phyloP scores from a whole-genome alignment of 2,329 filamentous ascomycete species.

The Simplicillium sp. region DNA sequence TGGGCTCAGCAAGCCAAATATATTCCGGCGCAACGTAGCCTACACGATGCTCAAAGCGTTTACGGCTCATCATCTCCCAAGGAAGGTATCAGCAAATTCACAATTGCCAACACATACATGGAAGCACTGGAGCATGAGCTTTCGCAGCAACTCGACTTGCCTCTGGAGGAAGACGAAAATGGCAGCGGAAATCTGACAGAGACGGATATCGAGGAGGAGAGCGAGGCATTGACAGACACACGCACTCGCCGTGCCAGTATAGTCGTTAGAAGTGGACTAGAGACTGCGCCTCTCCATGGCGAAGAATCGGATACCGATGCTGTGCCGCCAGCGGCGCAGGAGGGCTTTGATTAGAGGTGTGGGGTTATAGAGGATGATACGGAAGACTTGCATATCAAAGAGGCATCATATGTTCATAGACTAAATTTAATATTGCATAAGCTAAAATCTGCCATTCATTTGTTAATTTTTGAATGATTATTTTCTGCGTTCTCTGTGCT shows the following conservation, averaged over 20 bases:
- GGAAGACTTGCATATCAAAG: neutral
- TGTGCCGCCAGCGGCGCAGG: neutral
- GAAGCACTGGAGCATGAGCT: slow-evolving; percentile 39
- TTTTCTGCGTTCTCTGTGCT: too few relatives aligned
- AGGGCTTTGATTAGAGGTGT: slow-evolving; percentile 4
- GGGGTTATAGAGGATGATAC: neutral
- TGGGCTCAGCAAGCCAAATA: slow-evolving; percentile 75
- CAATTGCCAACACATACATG: slow-evolving; percentile 41
- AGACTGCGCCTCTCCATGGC: slow-evolving; percentile 32
- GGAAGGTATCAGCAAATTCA: slow-evolving; percentile 42
- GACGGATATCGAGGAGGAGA: slow-evolving; percentile 35
- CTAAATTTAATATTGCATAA: neutral
- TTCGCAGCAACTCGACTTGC: slow-evolving; percentile 33
- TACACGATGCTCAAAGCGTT: slow-evolving; percentile 56
- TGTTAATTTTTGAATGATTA: too few relatives aligned
- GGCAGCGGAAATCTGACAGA: slow-evolving; percentile 23
- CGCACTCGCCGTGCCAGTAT: slow-evolving; percentile 43
- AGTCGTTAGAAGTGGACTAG: slow-evolving; percentile 34
- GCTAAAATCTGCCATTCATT: neutral
- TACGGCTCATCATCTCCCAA: slow-evolving; percentile 41
- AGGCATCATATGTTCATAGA: too few relatives aligned
- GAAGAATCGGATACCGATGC: neutral
- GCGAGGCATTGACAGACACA: slow-evolving; percentile 40
- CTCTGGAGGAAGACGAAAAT: slow-evolving; percentile 14
- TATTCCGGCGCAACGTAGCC: slow-evolving; percentile 66